Base-by-base conservation (phyloP, 192 early-diverging fungal species). In the Linnemannia hyalina region DNA sequence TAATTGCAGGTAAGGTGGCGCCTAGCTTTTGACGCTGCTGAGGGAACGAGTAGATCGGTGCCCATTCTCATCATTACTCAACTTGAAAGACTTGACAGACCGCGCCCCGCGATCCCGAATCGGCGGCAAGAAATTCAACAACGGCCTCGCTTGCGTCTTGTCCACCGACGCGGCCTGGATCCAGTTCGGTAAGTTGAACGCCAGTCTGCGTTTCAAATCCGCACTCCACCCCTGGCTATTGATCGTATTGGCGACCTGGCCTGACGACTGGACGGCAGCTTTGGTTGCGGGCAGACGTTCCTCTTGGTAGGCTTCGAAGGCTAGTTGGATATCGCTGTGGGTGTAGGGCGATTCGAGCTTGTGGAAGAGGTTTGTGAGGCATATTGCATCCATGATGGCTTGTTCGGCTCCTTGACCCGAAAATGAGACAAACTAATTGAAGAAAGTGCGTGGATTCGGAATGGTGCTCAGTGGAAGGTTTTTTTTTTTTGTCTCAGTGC, bases 381-480 rank as follows among this genome's bases (percentile, higher is more conserved):
- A 57, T 54, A 75, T 57, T 9, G 74, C 74, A 40, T 75, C 74
- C 35, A 75, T 46, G 49, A 75, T 75, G 11, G 74, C 74, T 18
- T 75, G 74, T 6, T 75, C 74, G 20, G 74, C 74, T 15, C 74
- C 74, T 57, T 75, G 74, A 75, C 74, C 74, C 13, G 74, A 75
- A 54, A 75, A 75, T 22, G 74, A 75, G 32, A 55, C 74, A 52
- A 75, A 75, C 74, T 75, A 52, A 9, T 7, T 4, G 16, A 13
- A n/a, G 11, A n/a, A 73, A 32, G 46, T 32, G 26, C 29, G 18
- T 2, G 11, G 18, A 18, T n/a, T n/a, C 10, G 1, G 32, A 44
- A 26, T 26, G 46, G 9, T 26, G n/a, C 26, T 44, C 23, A 46
- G 29, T 73, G 9, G 8, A 29, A 15, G 13, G 15, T 20, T 71